phyloP scores from a whole-genome alignment of 2,329 filamentous ascomycete species.

The Pseudopithomyces maydicus region DNA sequence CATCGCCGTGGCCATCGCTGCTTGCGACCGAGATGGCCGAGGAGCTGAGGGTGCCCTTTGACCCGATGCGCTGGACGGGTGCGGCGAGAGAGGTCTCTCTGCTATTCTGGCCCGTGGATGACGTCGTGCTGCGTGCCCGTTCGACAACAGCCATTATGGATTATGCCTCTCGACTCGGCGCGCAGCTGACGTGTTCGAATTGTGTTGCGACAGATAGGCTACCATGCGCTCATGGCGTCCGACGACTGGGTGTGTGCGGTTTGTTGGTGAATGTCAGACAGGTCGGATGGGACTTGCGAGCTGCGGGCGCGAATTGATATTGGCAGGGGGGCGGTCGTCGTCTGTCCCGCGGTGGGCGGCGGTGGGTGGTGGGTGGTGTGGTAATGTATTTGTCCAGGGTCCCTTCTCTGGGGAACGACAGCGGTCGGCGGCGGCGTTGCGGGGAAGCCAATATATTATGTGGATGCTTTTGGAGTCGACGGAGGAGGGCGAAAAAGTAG shows the following conservation, averaged over 20 bases:
- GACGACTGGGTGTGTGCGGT: neutral
- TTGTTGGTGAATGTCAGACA: neutral
- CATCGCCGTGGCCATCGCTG: constrained; percentile 34
- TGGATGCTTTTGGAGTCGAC: neutral
- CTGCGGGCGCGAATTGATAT: neutral
- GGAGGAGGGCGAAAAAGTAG: neutral
- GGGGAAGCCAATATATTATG: neutral
- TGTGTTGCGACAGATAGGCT: neutral
- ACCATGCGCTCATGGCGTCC: constrained; percentile 3
- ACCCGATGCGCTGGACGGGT: constrained; percentile 19
- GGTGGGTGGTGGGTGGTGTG: neutral
- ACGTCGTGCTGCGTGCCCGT: constrained; percentile 28
- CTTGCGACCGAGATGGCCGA: constrained; percentile 38
- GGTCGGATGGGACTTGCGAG: neutral
- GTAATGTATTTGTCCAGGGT: neutral
- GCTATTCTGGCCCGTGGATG: constrained; percentile 21
- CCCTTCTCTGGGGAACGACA: neutral
- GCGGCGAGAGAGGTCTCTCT: constrained; percentile 31
- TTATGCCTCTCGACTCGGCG: neutral
- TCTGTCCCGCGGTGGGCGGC: neutral
- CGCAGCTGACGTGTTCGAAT: neutral
- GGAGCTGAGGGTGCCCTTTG: constrained; percentile 34
- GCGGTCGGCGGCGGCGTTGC: neutral
- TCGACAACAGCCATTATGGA: constrained; percentile 29
- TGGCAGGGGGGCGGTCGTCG: neutral